A percentile compares a stretch with the other conserved stretches of the same genome.
Conservation (phyloP, 2,329 filamentous ascomycete genomes). For the Bertia moriformis region DNA sequence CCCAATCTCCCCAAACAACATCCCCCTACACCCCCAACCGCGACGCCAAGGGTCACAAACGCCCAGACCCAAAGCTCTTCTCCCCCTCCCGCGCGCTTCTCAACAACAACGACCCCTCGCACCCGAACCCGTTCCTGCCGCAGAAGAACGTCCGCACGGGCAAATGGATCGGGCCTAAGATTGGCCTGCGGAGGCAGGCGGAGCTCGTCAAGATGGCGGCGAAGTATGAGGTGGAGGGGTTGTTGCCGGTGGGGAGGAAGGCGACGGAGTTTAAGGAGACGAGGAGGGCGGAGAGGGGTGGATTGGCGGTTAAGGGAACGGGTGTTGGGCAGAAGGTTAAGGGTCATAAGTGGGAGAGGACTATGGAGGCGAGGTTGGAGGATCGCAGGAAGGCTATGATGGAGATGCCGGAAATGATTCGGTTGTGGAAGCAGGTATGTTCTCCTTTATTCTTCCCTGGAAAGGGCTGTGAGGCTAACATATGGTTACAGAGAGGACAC, state of each 20-base stretch:
- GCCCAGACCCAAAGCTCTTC: slow-evolving; percentile 4
- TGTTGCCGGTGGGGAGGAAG: slow-evolving; percentile 67
- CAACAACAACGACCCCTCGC: slow-evolving; percentile 31
- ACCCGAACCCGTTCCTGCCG: slow-evolving; percentile 68
- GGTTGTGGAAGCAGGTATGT: slow-evolving; percentile 81
- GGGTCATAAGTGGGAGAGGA: slow-evolving; percentile 85
- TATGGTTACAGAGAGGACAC: not conserved
- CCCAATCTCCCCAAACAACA: too few species aligned
- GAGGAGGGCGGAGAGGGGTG: slow-evolving; percentile 61
- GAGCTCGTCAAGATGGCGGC: slow-evolving; percentile 77
- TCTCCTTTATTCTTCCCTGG: not conserved
- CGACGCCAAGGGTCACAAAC: slow-evolving; percentile 21
- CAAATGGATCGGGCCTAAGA: slow-evolving; percentile 70
- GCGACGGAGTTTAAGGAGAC: slow-evolving; percentile 56
- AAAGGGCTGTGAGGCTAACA: not conserved
- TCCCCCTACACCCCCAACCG: slow-evolving; percentile 1
- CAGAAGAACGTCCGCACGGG: slow-evolving; percentile 67
- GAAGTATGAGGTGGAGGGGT: slow-evolving; percentile 63
- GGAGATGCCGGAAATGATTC: slow-evolving; percentile 83
- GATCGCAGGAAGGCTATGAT: slow-evolving; percentile 83
- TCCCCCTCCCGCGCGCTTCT: not conserved
- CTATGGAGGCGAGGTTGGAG: slow-evolving; percentile 69
- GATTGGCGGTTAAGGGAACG: slow-evolving; percentile 72
- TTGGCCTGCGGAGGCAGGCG: slow-evolving; percentile 75
- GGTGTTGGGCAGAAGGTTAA: slow-evolving; percentile 87